phyloP scores from a whole-genome alignment of 106 monocot species.

The Cymbidium sinense region DNA sequence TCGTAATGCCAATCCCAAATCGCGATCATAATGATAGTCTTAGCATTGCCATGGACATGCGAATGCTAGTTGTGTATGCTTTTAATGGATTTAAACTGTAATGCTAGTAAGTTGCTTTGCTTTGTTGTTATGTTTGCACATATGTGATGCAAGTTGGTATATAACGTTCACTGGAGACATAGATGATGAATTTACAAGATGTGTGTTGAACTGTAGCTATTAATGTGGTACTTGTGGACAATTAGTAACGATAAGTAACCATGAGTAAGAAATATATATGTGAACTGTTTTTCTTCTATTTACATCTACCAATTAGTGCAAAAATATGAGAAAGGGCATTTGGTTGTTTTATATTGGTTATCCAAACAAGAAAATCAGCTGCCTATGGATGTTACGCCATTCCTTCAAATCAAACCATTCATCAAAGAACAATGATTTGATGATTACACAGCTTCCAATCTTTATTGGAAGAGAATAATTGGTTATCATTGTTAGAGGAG shows the following conservation, averaged over 20 bases:
- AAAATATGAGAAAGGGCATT: not conserved
- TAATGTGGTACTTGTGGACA: too few relatives aligned
- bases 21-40: not conserved
- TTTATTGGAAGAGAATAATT: not conserved
- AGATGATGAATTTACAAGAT: too few relatives aligned
- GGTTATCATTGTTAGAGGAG: not conserved
- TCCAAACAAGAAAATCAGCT: not conserved
- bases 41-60: too few relatives aligned
- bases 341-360: not conserved
- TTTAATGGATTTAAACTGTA: too few relatives aligned
- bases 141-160: too few relatives aligned
- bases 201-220: too few relatives aligned
- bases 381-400: not conserved
- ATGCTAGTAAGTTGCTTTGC: too few relatives aligned
- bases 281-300: not conserved
- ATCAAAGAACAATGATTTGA: not conserved
- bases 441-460: not conserved
- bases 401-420: not conserved
- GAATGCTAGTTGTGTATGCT: too few relatives aligned
- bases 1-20: not conserved
- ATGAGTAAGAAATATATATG: not conserved
- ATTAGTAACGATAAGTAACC: not conserved
- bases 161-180: too few relatives aligned
- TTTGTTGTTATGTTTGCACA: too few relatives aligned
- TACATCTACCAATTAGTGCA: not conserved